A percentile compares a stretch with the other conserved stretches of the same genome.
These are phyloP conservation scores for Escovopsis sp. DNA, from an alignment of 2,329 filamentous ascomycete genomes.

Conservation along the genomic window DNA sequence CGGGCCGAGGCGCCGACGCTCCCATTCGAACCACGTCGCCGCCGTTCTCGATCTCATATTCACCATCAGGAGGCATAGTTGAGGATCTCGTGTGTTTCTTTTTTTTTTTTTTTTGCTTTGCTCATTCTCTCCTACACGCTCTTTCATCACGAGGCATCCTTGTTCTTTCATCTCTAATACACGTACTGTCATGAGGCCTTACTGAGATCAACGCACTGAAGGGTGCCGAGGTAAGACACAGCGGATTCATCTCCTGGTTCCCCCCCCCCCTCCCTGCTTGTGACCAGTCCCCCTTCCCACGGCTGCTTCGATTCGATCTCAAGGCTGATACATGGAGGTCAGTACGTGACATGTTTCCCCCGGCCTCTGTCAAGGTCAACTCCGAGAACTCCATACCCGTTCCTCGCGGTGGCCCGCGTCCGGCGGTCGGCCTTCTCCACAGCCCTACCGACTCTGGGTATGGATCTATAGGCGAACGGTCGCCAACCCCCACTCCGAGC, in stretches of 20 bases:
- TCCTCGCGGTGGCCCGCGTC: neutral
- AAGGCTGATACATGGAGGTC: neutral
- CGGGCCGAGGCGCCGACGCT: neutral
- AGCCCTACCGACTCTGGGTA: constrained; percentile 17
- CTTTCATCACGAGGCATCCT: neutral
- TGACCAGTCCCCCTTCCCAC: too few species aligned
- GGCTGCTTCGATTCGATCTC: neutral
- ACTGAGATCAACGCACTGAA: neutral
- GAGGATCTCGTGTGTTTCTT: neutral
- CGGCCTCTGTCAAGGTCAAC: neutral
- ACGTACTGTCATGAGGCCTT: neutral
- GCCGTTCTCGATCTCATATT: neutral
- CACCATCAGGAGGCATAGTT: neutral
- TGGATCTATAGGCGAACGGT: constrained; percentile 11
- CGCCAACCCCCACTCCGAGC: constrained; percentile 2
- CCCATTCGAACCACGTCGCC: neutral
- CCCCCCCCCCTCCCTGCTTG: too few species aligned
- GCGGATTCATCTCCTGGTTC: neutral
- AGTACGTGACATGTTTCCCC: constrained; percentile 3
- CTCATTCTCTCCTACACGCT: neutral
- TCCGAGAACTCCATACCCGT: constrained; percentile 1
- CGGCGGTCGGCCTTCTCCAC: constrained; percentile 1
- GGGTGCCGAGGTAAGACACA: neutral
- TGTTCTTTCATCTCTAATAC: neutral
- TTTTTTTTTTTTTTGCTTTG: neutral